phyloP scores from a whole-genome alignment of 2,329 filamentous ascomycete species.

The Penicillium thymicola region DNA sequence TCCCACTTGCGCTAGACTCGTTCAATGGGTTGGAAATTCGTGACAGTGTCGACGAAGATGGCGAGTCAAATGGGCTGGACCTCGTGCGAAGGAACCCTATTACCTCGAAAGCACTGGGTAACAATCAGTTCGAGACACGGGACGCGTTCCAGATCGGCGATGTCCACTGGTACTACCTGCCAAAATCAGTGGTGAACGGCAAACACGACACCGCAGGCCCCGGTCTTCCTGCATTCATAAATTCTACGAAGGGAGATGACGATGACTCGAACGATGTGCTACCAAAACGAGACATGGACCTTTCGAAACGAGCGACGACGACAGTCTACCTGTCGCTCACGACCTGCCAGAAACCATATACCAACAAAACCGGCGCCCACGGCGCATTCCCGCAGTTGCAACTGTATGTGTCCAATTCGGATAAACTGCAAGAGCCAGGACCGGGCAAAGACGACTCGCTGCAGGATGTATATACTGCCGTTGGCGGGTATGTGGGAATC shows the following conservation, averaged over 20 bases:
- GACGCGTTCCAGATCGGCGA: conserved; percentile 62
- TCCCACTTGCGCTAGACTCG: conserved; percentile 26
- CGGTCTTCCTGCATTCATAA: conserved; percentile 31
- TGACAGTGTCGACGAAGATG: conserved; percentile 29
- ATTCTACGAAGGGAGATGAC: conserved; percentile 24
- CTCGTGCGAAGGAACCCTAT: conserved; percentile 58
- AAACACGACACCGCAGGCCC: conserved; percentile 35
- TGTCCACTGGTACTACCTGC: conserved; percentile 63
- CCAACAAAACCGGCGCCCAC: conserved; percentile 46
- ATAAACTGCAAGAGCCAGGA: conserved; percentile 63
- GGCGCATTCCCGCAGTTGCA: conserved; percentile 66
- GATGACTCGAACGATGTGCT: conserved; percentile 7
- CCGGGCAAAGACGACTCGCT: conserved; percentile 50
- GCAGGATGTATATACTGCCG: conserved; percentile 51
- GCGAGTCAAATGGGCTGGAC: conserved; percentile 32
- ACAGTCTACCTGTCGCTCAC: conserved; percentile 80
- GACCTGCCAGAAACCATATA: conserved; percentile 73
- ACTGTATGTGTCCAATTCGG: conserved; percentile 70
- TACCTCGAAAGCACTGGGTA: conserved; percentile 51
- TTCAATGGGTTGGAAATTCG: conserved; percentile 33
- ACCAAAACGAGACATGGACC: conserved; percentile 15
- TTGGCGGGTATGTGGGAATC: conserved; percentile 67
- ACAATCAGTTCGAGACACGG: conserved; percentile 61
- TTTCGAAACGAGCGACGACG: conserved; percentile 41
- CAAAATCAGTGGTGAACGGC: conserved; percentile 53